These are phyloP conservation scores for Crithidia acanthocephali DNA, from an alignment of 208 protist genomes.

Conservation along the genomic window DNA sequence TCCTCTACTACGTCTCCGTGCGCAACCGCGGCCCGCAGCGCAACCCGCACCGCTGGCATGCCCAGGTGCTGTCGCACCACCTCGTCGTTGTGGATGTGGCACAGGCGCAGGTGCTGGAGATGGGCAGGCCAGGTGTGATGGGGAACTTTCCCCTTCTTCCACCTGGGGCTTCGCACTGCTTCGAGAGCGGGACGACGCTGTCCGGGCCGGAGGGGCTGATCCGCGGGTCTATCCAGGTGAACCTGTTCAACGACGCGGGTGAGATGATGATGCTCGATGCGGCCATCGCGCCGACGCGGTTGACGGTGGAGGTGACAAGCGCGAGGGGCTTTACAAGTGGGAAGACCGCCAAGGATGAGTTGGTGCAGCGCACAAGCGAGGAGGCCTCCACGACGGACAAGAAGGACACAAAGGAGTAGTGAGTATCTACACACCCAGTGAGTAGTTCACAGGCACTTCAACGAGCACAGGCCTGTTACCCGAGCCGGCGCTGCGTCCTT, in stretches of 20 bases:
- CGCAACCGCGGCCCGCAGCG: conserved; percentile 57
- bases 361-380: conserved; percentile 29
- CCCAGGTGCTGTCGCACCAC: conserved; percentile 81
- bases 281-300: conserved; percentile 66
- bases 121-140: conserved; percentile 70
- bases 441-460: too few relatives aligned
- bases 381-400: not conserved
- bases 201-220: conserved; percentile 63
- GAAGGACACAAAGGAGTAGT: too few relatives aligned
- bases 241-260: conserved; percentile 72
- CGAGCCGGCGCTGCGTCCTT: too few relatives aligned
- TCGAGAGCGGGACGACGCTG: conserved; percentile 70
- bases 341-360: conserved; percentile 25
- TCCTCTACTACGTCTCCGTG: conserved; percentile 84
- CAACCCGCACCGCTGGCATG: conserved; percentile 80
- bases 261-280: conserved; percentile 76
- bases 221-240: conserved; percentile 87
- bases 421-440: not conserved
- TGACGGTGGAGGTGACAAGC: conserved; percentile 43
- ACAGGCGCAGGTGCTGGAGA: conserved; percentile 55
- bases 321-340: conserved; percentile 16
- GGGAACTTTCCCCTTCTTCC: conserved; percentile 79
- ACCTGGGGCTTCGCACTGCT: conserved; percentile 80
- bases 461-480: too few relatives aligned
- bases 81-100: conserved; percentile 65